phyloP scores from a whole-genome alignment of 2,329 filamentous ascomycete genomes.

The Trichoderma semiorbis region DNA sequence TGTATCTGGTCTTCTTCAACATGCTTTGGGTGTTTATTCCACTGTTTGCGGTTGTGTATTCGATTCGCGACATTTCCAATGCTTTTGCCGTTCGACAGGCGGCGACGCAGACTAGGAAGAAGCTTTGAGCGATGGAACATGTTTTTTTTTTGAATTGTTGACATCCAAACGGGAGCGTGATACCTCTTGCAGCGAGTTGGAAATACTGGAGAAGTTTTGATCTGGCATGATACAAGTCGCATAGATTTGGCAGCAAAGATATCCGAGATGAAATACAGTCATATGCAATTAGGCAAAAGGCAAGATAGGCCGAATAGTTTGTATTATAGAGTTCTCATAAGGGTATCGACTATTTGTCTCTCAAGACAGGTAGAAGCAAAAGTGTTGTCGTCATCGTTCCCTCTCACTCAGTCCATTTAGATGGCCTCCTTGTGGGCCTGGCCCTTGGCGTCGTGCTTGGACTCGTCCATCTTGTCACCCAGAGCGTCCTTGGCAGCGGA shows the following conservation, averaged over 20 bases:
- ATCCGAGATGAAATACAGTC: too few species aligned
- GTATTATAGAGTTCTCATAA: slow-evolving; percentile 13
- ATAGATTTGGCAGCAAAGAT: too few species aligned
- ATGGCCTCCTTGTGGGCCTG: slow-evolving; percentile 42
- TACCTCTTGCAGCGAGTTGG: neutral
- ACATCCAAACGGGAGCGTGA: neutral
- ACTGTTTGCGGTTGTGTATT: slow-evolving; percentile 55
- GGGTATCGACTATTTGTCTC: slow-evolving; percentile 15
- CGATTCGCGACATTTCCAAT: slow-evolving; percentile 51
- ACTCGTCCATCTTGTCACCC: slow-evolving; percentile 45
- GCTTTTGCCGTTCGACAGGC: slow-evolving; percentile 41
- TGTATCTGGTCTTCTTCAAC: slow-evolving; percentile 68
- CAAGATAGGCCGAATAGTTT: neutral
- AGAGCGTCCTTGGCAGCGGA: slow-evolving; percentile 48
- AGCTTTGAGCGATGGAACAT: slow-evolving; percentile 23
- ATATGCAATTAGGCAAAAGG: neutral
- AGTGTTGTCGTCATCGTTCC: neutral
- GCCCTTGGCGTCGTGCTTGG: slow-evolving; percentile 38
- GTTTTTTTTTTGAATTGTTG: too few species aligned
- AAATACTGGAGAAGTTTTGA: neutral
- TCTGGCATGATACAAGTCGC: neutral
- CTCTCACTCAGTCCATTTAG: slow-evolving; percentile 26
- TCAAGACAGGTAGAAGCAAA: neutral
- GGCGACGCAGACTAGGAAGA: slow-evolving; percentile 27
- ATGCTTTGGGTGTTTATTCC: slow-evolving; percentile 64